Base-by-base conservation (phyloP, 257 asterid species). In the Fraxinus pennsylvanica region DNA sequence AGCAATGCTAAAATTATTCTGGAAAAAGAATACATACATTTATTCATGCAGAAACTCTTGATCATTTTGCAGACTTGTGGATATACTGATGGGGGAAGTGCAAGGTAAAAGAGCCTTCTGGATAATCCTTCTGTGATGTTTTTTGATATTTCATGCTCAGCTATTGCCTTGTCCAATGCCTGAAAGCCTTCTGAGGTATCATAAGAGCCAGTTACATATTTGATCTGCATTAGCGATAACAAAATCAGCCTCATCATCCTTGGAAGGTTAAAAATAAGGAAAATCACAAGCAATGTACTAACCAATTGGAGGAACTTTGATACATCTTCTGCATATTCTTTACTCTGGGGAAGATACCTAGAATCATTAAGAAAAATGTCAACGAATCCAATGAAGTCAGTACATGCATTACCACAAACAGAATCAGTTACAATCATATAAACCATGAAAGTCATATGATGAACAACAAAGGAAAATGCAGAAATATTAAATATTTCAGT, bases 21-120 rank as follows among this genome's bases (percentile, higher is more conserved):
- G 22, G 35, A 45, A 15, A 47, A 71, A 85, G 75, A 79, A 67
- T 30, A 68, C 89, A 14, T 93, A 96, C 99, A 85, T 84, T 77
- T 91, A 80, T 92, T 91, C 93, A 79, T 92, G 91, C 91, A 86
- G 77, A 85, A 70, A 54, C 41, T 79, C 86, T 90, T 92, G 85
- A 96, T 96, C 99, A 93, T 96, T 86, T 85, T 92, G 92, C 97
- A 92, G 88, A 96, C 98, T 30, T 88, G 92, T 35, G 99, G 99
- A 84, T 96, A 96, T 30, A 96, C 97, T 32, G 99, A 91, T n/a
- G 99, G 99, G 69, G 99, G 99, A 86, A 93, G 99, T 72, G 99
- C 99, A 50, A 96, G 86, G 84, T 96, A 96, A 88, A 96, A 96
- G 63, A 96, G 97, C 84, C 99, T 90, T 75, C 99, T 85, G n/a